phyloP scores from a whole-genome alignment of 139 green algal genomes.

The Tetratostichococcus sp. region DNA sequence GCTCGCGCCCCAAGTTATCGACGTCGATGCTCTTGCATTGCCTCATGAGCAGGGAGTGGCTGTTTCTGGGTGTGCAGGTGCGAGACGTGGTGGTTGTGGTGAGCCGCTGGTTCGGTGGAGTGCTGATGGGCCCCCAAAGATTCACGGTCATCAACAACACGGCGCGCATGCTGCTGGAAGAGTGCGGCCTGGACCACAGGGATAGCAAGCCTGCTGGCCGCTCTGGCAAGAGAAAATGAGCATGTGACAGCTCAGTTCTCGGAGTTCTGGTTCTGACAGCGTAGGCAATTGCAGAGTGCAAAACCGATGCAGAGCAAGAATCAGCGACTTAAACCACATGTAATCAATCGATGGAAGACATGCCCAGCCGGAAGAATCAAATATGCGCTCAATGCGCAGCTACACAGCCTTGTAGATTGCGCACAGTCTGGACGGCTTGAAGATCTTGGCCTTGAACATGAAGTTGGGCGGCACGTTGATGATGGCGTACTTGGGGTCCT shows the following conservation, averaged over 20 bases:
- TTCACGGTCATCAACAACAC: constrained; percentile 88
- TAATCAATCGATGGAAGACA: neutral
- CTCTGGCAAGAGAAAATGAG: constrained; percentile 8
- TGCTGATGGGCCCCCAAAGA: constrained; percentile 58
- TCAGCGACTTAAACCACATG: neutral
- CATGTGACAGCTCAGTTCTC: no score
- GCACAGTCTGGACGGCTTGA: constrained; percentile 27
- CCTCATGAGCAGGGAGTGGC: neutral
- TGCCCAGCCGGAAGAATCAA: no score
- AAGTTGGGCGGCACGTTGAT: constrained; percentile 42
- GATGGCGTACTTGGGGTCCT: constrained; percentile 21
- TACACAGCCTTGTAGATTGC: constrained; percentile 15
- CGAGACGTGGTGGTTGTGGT: constrained; percentile 70
- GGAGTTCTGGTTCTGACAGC: no score
- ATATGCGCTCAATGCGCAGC: no score
- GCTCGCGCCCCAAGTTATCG: no score
- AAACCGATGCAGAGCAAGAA: no score
- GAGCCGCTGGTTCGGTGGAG: constrained; percentile 76
- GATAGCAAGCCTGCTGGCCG: neutral
- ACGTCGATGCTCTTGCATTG: no score
- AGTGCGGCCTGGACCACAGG: constrained; percentile 25
- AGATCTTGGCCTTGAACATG: constrained; percentile 45
- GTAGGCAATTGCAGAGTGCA: no score
- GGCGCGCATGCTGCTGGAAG: constrained; percentile 63
- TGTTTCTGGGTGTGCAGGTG: neutral